phyloP scores from a whole-genome alignment of 495 filamentous ascomycete genomes.

The Oleoguttula mirabilis region DNA sequence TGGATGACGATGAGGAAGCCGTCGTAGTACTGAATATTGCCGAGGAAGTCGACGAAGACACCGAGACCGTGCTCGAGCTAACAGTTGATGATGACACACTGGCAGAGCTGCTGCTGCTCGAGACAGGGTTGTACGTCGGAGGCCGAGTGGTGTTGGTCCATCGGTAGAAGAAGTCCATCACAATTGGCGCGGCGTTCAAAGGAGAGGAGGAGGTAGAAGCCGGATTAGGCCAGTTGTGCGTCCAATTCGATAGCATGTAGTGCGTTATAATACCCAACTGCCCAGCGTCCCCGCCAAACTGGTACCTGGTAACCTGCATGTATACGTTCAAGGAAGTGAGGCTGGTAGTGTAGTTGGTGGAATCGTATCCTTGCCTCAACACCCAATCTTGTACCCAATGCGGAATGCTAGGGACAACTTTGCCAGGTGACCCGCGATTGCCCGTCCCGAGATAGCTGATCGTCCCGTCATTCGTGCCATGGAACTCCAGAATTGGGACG shows the following conservation, averaged over 20 bases:
- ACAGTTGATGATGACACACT: not conserved
- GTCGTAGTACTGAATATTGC: not conserved
- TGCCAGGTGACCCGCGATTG: not conserved
- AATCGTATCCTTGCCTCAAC: slow-evolving; percentile 7
- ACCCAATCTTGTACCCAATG: slow-evolving; percentile 11
- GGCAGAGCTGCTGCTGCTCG: not conserved
- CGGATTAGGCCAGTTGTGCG: slow-evolving; percentile 10
- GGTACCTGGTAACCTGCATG: not conserved
- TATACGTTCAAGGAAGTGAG: not conserved
- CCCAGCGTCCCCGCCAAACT: slow-evolving; percentile 5
- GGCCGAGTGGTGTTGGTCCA: slow-evolving; percentile 4
- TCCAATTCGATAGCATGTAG: slow-evolving; percentile 9
- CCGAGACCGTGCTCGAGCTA: slow-evolving; percentile 1
- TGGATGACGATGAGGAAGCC: not conserved
- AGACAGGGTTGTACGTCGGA: slow-evolving; percentile 3
- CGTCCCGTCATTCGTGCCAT: slow-evolving; percentile 10
- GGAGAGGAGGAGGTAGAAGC: not conserved
- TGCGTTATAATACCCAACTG: slow-evolving; percentile 9
- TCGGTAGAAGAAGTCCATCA: slow-evolving; percentile 13
- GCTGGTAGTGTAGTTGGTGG: slow-evolving; percentile 5
- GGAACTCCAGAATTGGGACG: slow-evolving; percentile 20
- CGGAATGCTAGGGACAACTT: slow-evolving; percentile 5
- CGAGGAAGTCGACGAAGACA: not conserved
- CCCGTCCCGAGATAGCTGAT: slow-evolving; percentile 9
- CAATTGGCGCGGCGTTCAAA: slow-evolving; percentile 5